Conservation (phyloP, 2,329 filamentous ascomycete species). For the Fusarium staphyleae region DNA sequence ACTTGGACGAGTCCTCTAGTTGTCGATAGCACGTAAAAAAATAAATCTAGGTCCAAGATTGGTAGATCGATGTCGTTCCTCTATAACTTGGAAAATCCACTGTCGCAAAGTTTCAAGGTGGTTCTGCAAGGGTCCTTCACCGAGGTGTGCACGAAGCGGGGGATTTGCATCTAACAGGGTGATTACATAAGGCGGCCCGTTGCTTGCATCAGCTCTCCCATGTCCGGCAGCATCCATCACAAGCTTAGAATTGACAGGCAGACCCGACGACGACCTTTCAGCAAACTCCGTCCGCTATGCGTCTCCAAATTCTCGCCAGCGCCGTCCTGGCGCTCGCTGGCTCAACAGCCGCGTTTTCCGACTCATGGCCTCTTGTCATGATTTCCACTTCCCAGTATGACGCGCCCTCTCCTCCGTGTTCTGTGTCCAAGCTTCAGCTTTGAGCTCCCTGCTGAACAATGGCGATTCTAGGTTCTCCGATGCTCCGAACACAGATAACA, state of each 20-base stretch:
- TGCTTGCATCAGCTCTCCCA: slow-evolving; percentile 37
- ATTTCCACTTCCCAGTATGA: slow-evolving; percentile 84
- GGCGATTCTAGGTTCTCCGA: slow-evolving; percentile 45
- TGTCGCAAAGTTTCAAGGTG: slow-evolving; percentile 35
- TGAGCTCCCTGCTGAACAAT: slow-evolving; percentile 36
- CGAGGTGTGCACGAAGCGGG: slow-evolving; percentile 40
- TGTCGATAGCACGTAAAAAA: background rate
- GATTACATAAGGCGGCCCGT: slow-evolving; percentile 41
- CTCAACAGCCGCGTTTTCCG: slow-evolving; percentile 74
- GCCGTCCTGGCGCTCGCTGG: slow-evolving; percentile 63
- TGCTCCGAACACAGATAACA: slow-evolving; percentile 48
- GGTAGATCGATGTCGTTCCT: slow-evolving; percentile 4
- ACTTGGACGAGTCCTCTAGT: background rate
- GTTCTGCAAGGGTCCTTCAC: slow-evolving; percentile 26
- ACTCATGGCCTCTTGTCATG: slow-evolving; percentile 89
- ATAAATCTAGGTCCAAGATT: background rate
- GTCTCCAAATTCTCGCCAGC: slow-evolving; percentile 58
- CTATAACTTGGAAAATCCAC: slow-evolving; percentile 26
- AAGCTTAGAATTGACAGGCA: slow-evolving; percentile 40
- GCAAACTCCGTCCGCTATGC: slow-evolving; percentile 55
- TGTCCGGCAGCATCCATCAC: slow-evolving; percentile 29
- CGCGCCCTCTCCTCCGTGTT: slow-evolving; percentile 15
- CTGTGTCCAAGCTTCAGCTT: slow-evolving; percentile 14
- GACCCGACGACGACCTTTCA: slow-evolving; percentile 34
- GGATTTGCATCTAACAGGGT: slow-evolving; percentile 24